Conservation (phyloP, 192 early-diverging fungal species). For the Coemansia sp. region DNA sequence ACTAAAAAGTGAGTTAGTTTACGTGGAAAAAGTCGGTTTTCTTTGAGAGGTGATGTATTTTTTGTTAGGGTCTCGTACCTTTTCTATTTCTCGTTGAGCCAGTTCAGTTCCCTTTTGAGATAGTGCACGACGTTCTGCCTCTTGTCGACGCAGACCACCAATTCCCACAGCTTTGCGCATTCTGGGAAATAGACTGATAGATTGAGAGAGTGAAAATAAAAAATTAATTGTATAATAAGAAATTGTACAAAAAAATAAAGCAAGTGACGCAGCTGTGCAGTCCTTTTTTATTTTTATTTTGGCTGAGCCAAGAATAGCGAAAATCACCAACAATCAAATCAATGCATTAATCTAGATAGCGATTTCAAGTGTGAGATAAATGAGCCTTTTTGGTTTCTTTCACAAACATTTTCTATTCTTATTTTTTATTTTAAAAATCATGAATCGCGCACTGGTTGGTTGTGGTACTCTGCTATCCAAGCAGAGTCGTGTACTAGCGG, state of each 20-base stretch:
- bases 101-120: conserved; percentile 49
- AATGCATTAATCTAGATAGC: neutral
- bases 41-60: neutral
- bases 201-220: neutral
- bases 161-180: conserved; percentile 58
- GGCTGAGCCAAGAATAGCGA: neutral
- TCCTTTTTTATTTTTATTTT: neutral
- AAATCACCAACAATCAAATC: neutral
- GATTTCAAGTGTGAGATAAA: neutral
- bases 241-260: neutral
- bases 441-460: conserved; percentile 38
- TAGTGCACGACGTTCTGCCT: conserved; percentile 49
- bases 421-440: conserved; percentile 5
- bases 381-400: neutral
- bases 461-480: neutral
- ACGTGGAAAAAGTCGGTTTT: neutral
- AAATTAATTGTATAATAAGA: neutral
- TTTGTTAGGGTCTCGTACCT: conserved; percentile 30
- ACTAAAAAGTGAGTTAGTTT: neutral
- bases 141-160: conserved; percentile 58
- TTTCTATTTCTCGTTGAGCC: conserved; percentile 55
- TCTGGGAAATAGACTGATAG: neutral
- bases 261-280: neutral
- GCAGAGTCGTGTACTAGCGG: neutral
- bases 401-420: neutral